These are phyloP conservation scores for Penicillium turbatum DNA, from an alignment of 495 filamentous ascomycete genomes.

Conservation along the genomic window DNA sequence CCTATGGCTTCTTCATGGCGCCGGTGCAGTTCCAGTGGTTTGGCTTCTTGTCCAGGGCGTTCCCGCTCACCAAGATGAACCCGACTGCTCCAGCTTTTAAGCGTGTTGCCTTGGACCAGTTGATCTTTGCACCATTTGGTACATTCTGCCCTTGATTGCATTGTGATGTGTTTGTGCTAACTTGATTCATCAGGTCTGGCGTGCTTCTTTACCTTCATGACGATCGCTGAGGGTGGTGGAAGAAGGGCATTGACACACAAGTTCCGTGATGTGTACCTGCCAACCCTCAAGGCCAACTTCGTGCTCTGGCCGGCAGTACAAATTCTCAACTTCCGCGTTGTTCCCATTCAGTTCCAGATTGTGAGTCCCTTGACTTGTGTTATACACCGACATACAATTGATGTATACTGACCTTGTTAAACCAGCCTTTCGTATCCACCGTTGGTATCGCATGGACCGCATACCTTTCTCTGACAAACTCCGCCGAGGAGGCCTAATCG, in stretches of 20 bases:
- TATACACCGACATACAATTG: background rate
- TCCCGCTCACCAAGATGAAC: conserved; percentile 76
- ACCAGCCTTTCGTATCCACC: conserved; percentile 90
- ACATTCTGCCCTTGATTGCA: conserved; percentile 19
- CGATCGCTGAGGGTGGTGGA: conserved; percentile 89
- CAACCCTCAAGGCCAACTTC: conserved; percentile 93
- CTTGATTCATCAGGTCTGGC: conserved; percentile 57
- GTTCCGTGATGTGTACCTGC: conserved; percentile 87
- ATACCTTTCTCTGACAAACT: conserved; percentile 92
- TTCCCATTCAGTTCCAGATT: conserved; percentile 95
- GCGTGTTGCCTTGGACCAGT: conserved; percentile 87
- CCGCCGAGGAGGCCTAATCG: conserved; percentile 60
- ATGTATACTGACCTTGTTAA: conserved; percentile 7
- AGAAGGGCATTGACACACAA: conserved; percentile 74
- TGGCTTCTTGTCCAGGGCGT: conserved; percentile 72
- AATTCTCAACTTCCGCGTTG: conserved; percentile 91
- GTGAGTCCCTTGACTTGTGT: conserved; percentile 51
- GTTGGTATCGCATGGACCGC: conserved; percentile 99
- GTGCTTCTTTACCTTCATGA: conserved; percentile 95
- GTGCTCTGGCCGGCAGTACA: conserved; percentile 95
- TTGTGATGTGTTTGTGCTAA: conserved; percentile 10
- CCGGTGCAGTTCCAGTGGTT: conserved; percentile 98
- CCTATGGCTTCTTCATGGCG: conserved; percentile 92
- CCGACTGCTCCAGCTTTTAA: conserved; percentile 77
- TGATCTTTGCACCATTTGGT: conserved; percentile 93